Percentiles rank a stretch among this genome's conserved stretches.
phyloP scores from a whole-genome alignment of 306 rosid genomes.

The Macrotyloma uniflorum region DNA sequence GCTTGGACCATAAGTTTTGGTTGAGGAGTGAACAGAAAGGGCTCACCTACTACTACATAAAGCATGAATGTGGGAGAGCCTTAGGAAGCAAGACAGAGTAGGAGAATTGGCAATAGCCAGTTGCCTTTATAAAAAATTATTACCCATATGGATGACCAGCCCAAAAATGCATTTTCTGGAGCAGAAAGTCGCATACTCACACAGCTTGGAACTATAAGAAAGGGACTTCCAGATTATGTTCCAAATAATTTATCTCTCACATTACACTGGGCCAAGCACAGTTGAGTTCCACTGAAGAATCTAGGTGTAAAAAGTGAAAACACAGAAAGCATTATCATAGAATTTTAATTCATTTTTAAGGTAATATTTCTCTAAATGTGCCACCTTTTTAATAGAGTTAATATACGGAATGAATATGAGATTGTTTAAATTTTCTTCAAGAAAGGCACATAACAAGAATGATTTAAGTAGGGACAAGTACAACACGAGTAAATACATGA shows the following conservation, averaged over 20 bases:
- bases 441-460: background rate
- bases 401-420: background rate
- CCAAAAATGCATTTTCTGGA: slow-evolving; percentile 32
- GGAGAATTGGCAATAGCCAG: slow-evolving; percentile 59
- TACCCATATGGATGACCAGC: slow-evolving; percentile 45
- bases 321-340: slow-evolving; percentile 5
- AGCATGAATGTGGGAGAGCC: slow-evolving; percentile 47
- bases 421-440: slow-evolving; percentile 10
- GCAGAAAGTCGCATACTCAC: slow-evolving; percentile 44
- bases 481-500: slow-evolving; percentile 21
- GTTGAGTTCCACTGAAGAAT: background rate
- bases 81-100: slow-evolving; percentile 67
- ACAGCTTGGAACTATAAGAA: slow-evolving; percentile 44
- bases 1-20: slow-evolving; percentile 71
- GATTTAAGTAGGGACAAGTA: slow-evolving; percentile 32
- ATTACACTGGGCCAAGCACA: background rate
- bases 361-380: background rate
- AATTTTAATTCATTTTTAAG: background rate
- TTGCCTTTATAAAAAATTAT: slow-evolving; percentile 49
- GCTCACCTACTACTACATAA: slow-evolving; percentile 59
- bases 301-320: background rate
- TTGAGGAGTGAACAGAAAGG: slow-evolving; percentile 65
- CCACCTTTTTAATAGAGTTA: background rate
- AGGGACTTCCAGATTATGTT: slow-evolving; percentile 30
- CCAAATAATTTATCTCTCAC: slow-evolving; percentile 26